phyloP scores from a whole-genome alignment of 2,329 filamentous ascomycete species.

The Talaromyces amestolkiae region DNA sequence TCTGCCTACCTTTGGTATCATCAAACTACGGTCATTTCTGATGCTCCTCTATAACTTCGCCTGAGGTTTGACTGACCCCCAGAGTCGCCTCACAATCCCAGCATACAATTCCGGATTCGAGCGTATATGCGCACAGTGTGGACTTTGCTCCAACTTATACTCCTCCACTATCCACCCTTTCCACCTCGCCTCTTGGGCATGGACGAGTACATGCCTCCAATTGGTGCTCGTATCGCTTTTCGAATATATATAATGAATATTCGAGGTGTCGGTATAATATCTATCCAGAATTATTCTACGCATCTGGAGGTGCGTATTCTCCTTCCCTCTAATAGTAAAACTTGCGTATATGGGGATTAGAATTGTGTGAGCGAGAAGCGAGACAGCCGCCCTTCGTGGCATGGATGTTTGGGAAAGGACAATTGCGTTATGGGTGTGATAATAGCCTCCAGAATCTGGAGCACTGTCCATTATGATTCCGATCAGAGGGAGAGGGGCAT shows the following conservation, averaged over 20 bases:
- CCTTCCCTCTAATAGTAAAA: background rate
- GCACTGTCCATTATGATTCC: constrained; percentile 28
- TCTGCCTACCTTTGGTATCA: background rate
- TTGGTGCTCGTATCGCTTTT: constrained; percentile 6
- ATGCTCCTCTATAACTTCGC: constrained; percentile 1
- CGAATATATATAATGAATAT: constrained; percentile 14
- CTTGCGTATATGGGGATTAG: constrained; percentile 9
- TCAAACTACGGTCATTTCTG: background rate
- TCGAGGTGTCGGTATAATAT: constrained; percentile 3
- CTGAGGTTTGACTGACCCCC: constrained; percentile 2
- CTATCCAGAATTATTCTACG: constrained; percentile 10
- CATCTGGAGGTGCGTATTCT: constrained; percentile 13
- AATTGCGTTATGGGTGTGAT: constrained; percentile 20
- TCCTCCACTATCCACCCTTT: constrained; percentile 15
- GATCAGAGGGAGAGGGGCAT: constrained; percentile 21
- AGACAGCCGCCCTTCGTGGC: background rate
- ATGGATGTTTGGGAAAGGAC: constrained; percentile 6
- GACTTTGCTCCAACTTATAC: constrained; percentile 3
- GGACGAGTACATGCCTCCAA: constrained; percentile 14
- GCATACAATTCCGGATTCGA: constrained; percentile 10
- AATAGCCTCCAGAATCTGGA: constrained; percentile 25
- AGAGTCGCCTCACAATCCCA: constrained; percentile 2
- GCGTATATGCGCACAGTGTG: constrained; percentile 17
- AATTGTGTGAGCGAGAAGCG: background rate
- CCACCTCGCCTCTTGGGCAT: constrained; percentile 12